Evolutionary conservation across 2,329 filamentous ascomycete species (phyloP).

Genomic region (Myrmaecium sp.): DNA sequence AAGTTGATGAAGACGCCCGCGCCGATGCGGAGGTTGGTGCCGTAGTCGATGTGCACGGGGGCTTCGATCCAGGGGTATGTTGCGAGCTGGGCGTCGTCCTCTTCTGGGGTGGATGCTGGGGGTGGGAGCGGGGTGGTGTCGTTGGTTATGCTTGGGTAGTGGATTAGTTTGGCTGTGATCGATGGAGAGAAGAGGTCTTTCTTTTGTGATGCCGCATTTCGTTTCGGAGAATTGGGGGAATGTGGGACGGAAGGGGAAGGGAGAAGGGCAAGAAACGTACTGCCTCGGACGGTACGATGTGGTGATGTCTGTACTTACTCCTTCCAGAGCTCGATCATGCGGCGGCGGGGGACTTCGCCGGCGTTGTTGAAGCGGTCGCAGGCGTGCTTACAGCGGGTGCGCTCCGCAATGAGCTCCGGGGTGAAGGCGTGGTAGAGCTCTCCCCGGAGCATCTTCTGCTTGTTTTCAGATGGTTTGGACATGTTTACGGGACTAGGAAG

Average conservation of each 20-base stretch:
- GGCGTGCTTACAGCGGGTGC: conserved; percentile 45
- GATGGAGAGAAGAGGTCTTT: neutral
- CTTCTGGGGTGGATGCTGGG: conserved; percentile 35
- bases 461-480: too few relatives aligned
- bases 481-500: too few relatives aligned
- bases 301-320: conserved; percentile 50
- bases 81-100: conserved; percentile 47
- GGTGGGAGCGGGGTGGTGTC: conserved; percentile 49
- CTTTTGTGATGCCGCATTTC: too few relatives aligned
- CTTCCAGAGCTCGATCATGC: conserved; percentile 50
- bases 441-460: conserved; percentile 40
- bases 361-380: conserved; percentile 47
- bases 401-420: conserved; percentile 47
- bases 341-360: conserved; percentile 42
- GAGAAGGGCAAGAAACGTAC: neutral
- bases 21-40: conserved; percentile 55
- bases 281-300: neutral
- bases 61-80: conserved; percentile 52
- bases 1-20: conserved; percentile 59
- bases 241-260: neutral
- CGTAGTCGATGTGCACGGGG: conserved; percentile 61
- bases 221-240: conserved; percentile 1
- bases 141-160: conserved; percentile 36
- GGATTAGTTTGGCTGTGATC: neutral
- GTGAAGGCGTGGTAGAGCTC: conserved; percentile 62